Base-by-base conservation (phyloP, 1,284 basidiomycete species). In the Apiotrichum mycotoxinovorans region DNA sequence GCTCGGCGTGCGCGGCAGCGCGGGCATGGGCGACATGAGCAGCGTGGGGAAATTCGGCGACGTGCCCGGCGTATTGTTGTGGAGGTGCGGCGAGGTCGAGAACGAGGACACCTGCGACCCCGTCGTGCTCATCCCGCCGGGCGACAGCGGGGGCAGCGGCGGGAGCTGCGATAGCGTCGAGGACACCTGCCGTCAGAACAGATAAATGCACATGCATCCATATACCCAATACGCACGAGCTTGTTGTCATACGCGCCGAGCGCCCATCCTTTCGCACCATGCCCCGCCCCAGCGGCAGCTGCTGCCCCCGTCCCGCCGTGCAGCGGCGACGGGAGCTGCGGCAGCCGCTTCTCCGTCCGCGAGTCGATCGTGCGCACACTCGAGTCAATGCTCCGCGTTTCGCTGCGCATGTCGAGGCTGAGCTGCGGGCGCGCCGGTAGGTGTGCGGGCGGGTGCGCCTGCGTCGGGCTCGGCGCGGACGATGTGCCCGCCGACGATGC, bases 111-210 rank as follows among this genome's bases (percentile, higher is more conserved):
- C 42, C 25, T 60, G 55, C 38, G 58, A 61, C 4, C 59, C 57
- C 15, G 55, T 45, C 33, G 30, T 49, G 42, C 45, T 52, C 38
- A 58, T 55, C 1, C 62, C 65, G 9, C 64, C 57, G 0, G 73
- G 73, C 0, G 71, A 72, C 5, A 69, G 44, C 8, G 70, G 69
- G 3, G 73, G 72, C 3, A 75, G 52, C 15, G 71, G 70, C 0
- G 73, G 72, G 0, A 74, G 61, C 25, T 74, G 73, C 2, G 73
- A 75, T 4, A 75, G 55, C 5, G 73, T 73, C 2, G 72, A 72
- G 1, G 73, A 71, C 12, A 75, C 72, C 73, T 75, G 63, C 12
- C 15, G 42, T 48, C 18, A 52, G 41, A 3, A 2, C 1, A 25
- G 14, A 27, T 25, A 20, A 44, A 43, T 52, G 38, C 27, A n/a